Base-by-base conservation (phyloP, 345 rosid genomes). In the Syzygium oleosum region DNA sequence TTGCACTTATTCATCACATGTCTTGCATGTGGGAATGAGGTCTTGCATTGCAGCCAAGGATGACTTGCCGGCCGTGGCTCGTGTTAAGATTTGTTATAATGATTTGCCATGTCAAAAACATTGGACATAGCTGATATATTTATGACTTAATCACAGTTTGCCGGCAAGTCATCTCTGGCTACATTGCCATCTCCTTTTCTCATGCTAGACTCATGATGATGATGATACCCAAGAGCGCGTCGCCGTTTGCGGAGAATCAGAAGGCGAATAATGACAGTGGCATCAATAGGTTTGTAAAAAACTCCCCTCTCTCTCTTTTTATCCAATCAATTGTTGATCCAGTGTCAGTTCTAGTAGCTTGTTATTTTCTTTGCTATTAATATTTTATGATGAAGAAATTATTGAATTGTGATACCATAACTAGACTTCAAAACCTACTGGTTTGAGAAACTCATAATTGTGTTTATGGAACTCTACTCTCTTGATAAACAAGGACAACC, bases 141-240 rank as follows among this genome's bases (percentile, higher is more conserved):
- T 73, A 73, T 38, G 80, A 34, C 80, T 68, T 34, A 73, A 13
- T 38, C 53, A 80, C 10, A 21, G 3, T 87, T 63, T 84, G 87
- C 89, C 94, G 94, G 96, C 96, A 91, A 94, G 94, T 92, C 92
- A 12, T 92, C 92, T 88, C 87, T 90, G 96, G 96, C 96, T 95
- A 95, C 84, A 86, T 84, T 73, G 88, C 91, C 84, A 29, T 90
- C 94, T 92, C 92, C 85, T 93, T 88, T 88, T 90, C 92, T 94
- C 94, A 94, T 92, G 97, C 91, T 89, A 91, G 96, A 91, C 89
- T 88, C 88, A 25, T 56, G 95, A 94, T 88, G 61, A 94, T 88
- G 61, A 87, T 38, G 80, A 73, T 22, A 12, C 38, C 80, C 49
- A 38, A 38, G 49, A 73, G 80, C 80, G 5, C 5, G 13, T 38